Evolutionary conservation across 2,329 filamentous ascomycete species (phyloP), one percentile per base, ranked within the genome.

Genomic region (Raffaelea arxii): DNA sequence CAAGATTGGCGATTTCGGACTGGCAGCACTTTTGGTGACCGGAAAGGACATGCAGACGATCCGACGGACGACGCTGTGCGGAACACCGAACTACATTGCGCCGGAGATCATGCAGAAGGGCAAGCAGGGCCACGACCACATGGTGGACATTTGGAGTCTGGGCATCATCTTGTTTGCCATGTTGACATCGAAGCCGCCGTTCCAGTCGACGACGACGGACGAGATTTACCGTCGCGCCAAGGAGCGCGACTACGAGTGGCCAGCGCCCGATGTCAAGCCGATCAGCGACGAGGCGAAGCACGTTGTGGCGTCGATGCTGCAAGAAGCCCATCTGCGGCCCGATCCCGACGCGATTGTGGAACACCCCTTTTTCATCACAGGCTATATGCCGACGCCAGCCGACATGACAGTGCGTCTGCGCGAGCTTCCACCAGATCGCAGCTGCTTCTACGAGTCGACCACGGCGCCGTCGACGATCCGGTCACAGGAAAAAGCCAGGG

Each of bases 161-260:
- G 92, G 94, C 19, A 92, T 98, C 55, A 98, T 98, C 62, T 89
- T 94, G 82, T 97, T 94, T 66, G 94, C 92, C 42, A 91, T 98
- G 79, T 84, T 97, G 41, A 92, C 92, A 7, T 94, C 92, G 19
- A 94, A 91, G 58, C 91, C 92, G 1, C 92, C 92, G 1, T 98
- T 98, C 63, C 92, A 98, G 65, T 94, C 92, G 12, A 82, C 83
- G 12, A 91, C 86, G 36, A 86, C 86, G 18, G 86, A 92, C 60
- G 86, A 91, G 59, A 92, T 92, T 50, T 92, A 92, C 65, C 78
- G 71, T 63, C 79, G 75, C 63, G 83, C 79, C 46, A 68, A 73
- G 56, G 77, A 82, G 55, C 74, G 84, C 54, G 84, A 89, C 58
- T 91, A 90, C 61, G 82, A 85, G 58, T 91, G 86, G 86, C 86